Base-by-base conservation (phyloP, 164 flowering plant species). In the Hamamelis virginiana region DNA sequence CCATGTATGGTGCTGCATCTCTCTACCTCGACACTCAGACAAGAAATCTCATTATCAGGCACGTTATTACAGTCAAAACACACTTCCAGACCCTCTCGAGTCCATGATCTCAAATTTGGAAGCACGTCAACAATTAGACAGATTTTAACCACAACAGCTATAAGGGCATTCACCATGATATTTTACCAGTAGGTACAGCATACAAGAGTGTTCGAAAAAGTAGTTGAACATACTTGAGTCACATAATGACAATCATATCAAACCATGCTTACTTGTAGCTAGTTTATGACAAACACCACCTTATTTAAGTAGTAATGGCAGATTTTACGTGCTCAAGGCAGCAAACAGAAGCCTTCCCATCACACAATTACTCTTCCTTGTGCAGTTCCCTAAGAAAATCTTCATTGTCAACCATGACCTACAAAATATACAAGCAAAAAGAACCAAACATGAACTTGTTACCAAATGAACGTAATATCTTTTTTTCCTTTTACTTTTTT, bases 351-450 rank as follows among this genome's bases (percentile, higher is more conserved):
- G 26, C 55, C 61, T 27, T 14, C 11, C 26, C 45, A 21, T 14
- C 13, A 10, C 22, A 18, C 16, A 48, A 1, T 57, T 62, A 60
- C 74, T 67, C 64, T 44, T 59, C 45, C 66, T 82, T 69, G 48
- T 82, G 74, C 66, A 91, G 84, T 72, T 91, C 94, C 83, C 85
- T 89, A 62, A 84, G 83, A 77, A 91, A 91, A 61, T 91, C 97
- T 60, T 82, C 84, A 38, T 91, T 81, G 83, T 91, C 97, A 28
- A 91, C 94, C 82, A 91, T 75, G 15, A 91, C 97, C 97, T 91
- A 63, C 65, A 77, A 66, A n/a, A 23, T 5, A 50, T 22, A 53
- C 56, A 70, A n/a, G 25, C 22, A 44, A 62, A 73, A 62, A 22
- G 33, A 45, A 22, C 26, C 16, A 62, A 41, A 33, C 41, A 33